Conservation (phyloP, 495 filamentous ascomycete genomes). For the Mycothermus thermophilus region DNA sequence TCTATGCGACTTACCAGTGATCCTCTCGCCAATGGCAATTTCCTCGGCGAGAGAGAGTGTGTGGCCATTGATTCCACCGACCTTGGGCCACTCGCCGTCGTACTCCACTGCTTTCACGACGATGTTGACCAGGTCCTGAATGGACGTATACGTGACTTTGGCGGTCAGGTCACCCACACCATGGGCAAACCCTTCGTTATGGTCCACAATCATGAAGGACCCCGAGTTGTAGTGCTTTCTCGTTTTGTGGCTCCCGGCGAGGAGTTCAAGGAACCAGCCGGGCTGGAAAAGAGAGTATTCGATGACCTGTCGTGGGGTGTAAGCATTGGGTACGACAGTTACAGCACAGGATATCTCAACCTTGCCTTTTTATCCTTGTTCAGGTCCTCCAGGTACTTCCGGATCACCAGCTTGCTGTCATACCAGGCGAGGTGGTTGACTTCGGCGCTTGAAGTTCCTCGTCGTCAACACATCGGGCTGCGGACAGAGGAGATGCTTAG, state of each 20-base stretch:
- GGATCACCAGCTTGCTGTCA: slow-evolving; percentile 30
- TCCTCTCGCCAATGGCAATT: slow-evolving; percentile 1
- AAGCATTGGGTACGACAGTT: no score
- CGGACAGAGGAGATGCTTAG: no score
- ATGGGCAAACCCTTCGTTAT: slow-evolving; percentile 33
- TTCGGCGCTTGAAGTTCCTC: slow-evolving; percentile 4
- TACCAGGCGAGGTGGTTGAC: slow-evolving; percentile 30
- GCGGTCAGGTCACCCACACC: slow-evolving; percentile 30
- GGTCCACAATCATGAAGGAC: slow-evolving; percentile 29
- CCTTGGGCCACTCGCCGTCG: slow-evolving; percentile 5
- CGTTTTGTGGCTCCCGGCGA: slow-evolving; percentile 33
- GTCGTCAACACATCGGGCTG: no score
- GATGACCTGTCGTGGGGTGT: slow-evolving; percentile 41
- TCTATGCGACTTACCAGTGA: slow-evolving; percentile 2
- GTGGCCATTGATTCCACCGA: slow-evolving; percentile 5
- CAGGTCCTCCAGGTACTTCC: slow-evolving; percentile 30
- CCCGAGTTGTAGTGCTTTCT: no score
- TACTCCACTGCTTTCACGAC: slow-evolving; percentile 4
- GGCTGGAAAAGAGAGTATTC: slow-evolving; percentile 45
- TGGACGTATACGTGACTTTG: slow-evolving; percentile 32
- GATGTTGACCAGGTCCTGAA: slow-evolving; percentile 31
- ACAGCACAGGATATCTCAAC: no score
- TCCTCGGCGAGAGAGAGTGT: background rate
- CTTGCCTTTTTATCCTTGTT: slow-evolving; percentile 7
- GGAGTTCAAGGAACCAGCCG: slow-evolving; percentile 38